phyloP scores from a whole-genome alignment of 1,139 yeast genomes.

The Ashbya aceris region DNA sequence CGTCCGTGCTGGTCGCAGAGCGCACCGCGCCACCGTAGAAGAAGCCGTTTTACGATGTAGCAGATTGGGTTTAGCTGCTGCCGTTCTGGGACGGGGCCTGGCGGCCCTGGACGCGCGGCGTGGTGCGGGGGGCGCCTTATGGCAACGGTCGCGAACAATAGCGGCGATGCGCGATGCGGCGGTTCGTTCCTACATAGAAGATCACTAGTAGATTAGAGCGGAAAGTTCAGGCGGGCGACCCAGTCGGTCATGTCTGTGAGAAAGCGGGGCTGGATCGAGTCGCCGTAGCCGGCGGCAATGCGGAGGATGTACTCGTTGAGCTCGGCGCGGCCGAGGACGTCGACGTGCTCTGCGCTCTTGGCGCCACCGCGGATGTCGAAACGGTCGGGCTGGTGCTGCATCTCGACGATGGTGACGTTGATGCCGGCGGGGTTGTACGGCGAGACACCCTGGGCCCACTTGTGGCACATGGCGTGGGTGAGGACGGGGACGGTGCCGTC shows the following conservation, averaged over 20 bases:
- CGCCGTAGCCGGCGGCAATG: slow-evolving; percentile 77
- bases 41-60: no score
- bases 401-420: slow-evolving; percentile 73
- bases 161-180: no score
- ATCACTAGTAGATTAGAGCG: slow-evolving; percentile 16
- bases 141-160: no score
- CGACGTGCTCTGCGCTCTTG: slow-evolving; percentile 96
- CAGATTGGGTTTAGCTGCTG: no score
- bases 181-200: no score
- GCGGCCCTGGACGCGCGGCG: no score
- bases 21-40: no score
- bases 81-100: no score
- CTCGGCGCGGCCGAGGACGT: slow-evolving; percentile 87
- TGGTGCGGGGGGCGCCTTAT: no score
- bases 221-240: slow-evolving; percentile 31
- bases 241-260: slow-evolving; percentile 53
- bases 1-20: background rate
- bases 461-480: slow-evolving; percentile 73
- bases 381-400: slow-evolving; percentile 85
- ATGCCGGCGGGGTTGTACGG: slow-evolving; percentile 76
- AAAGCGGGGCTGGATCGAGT: slow-evolving; percentile 48
- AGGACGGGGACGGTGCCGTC: slow-evolving; percentile 89
- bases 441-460: slow-evolving; percentile 68
- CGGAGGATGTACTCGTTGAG: slow-evolving; percentile 73
- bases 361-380: slow-evolving; percentile 97